These are phyloP conservation scores for Hysterangium stoloniferum DNA, from an alignment of 768 basidiomycete genomes.

Conservation along the genomic window DNA sequence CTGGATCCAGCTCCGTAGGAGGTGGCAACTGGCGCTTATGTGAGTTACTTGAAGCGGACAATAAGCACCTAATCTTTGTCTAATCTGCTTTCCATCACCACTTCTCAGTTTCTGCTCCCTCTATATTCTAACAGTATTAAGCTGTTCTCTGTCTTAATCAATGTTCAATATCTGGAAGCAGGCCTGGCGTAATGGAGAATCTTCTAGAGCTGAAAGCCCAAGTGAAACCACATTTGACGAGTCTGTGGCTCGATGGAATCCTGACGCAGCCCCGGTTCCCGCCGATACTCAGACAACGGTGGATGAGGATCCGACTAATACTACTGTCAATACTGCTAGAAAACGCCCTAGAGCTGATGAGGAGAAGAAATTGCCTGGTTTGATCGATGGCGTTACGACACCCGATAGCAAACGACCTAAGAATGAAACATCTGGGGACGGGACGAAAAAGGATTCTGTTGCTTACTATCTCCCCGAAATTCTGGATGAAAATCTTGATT, in stretches of 20 bases:
- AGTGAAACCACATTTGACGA: conserved; percentile 5
- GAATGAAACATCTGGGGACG: not conserved
- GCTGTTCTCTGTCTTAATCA: not conserved
- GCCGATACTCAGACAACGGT: not conserved
- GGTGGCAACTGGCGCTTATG: not conserved
- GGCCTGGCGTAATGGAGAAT: conserved; percentile 35
- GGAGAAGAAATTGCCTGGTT: not conserved
- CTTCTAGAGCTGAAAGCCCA: conserved; percentile 1
- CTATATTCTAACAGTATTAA: too few species aligned
- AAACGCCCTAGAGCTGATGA: not conserved
- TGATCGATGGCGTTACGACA: not conserved
- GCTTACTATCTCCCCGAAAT: conserved; percentile 31
- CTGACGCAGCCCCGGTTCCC: not conserved
- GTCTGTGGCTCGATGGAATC: not conserved
- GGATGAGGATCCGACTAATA: not conserved
- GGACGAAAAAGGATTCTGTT: conserved; percentile 21
- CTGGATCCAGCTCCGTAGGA: not conserved
- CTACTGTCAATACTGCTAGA: not conserved
- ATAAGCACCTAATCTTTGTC: too few species aligned
- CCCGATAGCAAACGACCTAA: conserved; percentile 9
- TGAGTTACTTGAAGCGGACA: not conserved
- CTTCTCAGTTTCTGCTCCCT: too few species aligned
- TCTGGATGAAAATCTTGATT: conserved; percentile 14
- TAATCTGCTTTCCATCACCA: too few species aligned
- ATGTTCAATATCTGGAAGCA: conserved; percentile 49